These are phyloP conservation scores for Orbilia javanica DNA, from an alignment of 2,329 filamentous ascomycete genomes.

Conservation along the genomic window DNA sequence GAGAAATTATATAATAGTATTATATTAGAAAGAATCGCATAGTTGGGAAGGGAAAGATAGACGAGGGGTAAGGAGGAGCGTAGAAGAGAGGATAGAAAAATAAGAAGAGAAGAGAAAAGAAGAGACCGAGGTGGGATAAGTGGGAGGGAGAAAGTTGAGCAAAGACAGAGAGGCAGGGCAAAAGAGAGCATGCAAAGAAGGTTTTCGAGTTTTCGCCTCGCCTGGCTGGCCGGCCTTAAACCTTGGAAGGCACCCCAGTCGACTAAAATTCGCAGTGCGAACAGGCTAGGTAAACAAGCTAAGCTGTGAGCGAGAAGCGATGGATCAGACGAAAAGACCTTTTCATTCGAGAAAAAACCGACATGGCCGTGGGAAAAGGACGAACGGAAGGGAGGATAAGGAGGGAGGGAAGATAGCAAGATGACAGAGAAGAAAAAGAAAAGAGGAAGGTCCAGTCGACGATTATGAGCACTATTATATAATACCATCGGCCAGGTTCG, in stretches of 20 bases:
- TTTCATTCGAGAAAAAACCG: neutral
- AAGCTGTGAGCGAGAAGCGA: neutral
- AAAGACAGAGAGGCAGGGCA: slow-evolving; percentile 6
- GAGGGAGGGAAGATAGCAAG: neutral
- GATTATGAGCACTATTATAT: neutral
- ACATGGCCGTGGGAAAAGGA: neutral
- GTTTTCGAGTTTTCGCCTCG: slow-evolving; percentile 55
- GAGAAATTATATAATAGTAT: slow-evolving; percentile 4
- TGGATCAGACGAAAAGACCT: neutral
- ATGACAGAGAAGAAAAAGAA: neutral
- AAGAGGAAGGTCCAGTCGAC: slow-evolving; percentile 4
- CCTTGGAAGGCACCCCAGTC: slow-evolving; percentile 41
- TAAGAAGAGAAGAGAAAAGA: neutral
- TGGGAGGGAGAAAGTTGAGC: slow-evolving; percentile 8
- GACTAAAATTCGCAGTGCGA: neutral
- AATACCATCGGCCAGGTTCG: neutral
- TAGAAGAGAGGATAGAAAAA: slow-evolving; percentile 9
- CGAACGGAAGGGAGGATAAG: neutral
- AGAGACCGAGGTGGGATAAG: slow-evolving; percentile 42
- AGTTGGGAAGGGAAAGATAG: slow-evolving; percentile 25
- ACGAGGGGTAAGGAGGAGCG: slow-evolving; percentile 37
- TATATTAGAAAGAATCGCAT: slow-evolving; percentile 40
- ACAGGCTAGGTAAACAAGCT: neutral
- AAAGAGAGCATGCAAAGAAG: slow-evolving; percentile 27
- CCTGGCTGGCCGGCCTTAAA: slow-evolving; percentile 26